Conservation (phyloP, 2,329 filamentous ascomycete species). For the Grosmannia clavigera region DNA sequence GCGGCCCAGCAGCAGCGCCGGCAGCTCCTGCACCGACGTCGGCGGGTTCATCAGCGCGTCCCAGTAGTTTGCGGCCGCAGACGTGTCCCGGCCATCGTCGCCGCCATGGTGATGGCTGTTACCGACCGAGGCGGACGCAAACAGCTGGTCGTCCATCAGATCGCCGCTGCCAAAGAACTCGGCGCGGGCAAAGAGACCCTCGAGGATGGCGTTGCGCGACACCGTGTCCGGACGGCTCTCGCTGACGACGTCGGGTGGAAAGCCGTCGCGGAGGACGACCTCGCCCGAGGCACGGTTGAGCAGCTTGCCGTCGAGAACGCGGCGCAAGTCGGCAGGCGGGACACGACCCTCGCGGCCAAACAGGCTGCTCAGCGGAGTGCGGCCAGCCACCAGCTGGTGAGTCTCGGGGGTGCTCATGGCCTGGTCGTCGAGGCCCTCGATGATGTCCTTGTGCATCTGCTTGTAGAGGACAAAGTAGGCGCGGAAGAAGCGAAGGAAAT, state of each 20-base stretch:
- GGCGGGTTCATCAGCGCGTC: constrained; percentile 34
- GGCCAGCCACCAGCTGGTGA: constrained; percentile 61
- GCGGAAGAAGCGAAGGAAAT: constrained; percentile 83
- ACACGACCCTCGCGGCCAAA: constrained; percentile 64
- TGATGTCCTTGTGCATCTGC: constrained; percentile 75
- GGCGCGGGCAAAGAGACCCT: constrained; percentile 27
- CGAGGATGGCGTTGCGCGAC: constrained; percentile 10
- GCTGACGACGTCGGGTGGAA: constrained; percentile 34
- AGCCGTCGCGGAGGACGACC: constrained; percentile 48
- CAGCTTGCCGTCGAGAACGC: constrained; percentile 52
- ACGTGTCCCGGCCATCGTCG: constrained; percentile 8
- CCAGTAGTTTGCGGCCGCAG: constrained; percentile 26
- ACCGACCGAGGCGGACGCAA: not conserved
- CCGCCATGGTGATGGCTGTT: no score
- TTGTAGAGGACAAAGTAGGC: constrained; percentile 88
- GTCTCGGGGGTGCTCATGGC: constrained; percentile 63
- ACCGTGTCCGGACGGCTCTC: constrained; percentile 11
- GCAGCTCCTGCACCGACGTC: constrained; percentile 28
- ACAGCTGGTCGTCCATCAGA: not conserved
- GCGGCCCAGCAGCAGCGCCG: constrained; percentile 20
- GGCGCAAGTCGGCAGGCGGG: constrained; percentile 48
- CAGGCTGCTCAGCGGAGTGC: constrained; percentile 61
- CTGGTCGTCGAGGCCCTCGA: constrained; percentile 67
- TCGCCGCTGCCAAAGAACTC: constrained; percentile 7
- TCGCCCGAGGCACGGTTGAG: constrained; percentile 17